Conservation (phyloP, 225 moss, liverwort and hornwort species). For the Ulota crispa region DNA sequence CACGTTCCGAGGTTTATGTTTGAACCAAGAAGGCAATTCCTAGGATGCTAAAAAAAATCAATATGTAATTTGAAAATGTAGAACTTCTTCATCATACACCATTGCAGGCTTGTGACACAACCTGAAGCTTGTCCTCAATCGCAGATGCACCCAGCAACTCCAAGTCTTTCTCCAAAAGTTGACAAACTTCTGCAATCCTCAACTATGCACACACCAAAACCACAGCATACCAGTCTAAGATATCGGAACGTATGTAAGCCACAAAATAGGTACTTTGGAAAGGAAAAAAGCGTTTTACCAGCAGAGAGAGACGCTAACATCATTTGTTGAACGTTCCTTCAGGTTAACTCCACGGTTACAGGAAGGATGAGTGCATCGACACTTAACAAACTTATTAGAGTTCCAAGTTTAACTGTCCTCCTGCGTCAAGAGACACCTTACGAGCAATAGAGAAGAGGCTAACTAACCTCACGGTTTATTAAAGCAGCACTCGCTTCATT, state of each 20-base stretch:
- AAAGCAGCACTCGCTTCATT: constrained; percentile 80
- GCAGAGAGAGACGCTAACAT: constrained; percentile 13
- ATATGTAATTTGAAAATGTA: neutral
- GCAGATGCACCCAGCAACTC: constrained; percentile 92
- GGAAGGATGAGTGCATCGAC: neutral
- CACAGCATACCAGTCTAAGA: constrained; percentile 15
- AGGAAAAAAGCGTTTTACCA: neutral
- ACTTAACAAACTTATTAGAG: neutral
- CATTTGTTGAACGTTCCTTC: neutral
- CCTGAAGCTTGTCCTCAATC: constrained; percentile 99
- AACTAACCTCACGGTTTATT: constrained; percentile 74
- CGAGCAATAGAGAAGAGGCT: constrained; percentile 14
- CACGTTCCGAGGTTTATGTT: neutral
- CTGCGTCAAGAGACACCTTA: neutral
- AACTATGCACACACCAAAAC: constrained; percentile 45
- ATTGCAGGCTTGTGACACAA: constrained; percentile 22
- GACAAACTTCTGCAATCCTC: constrained; percentile 78
- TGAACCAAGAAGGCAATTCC: constrained; percentile 2
- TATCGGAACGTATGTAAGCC: neutral
- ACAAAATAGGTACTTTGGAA: neutral
- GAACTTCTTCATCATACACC: neutral
- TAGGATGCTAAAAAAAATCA: neutral
- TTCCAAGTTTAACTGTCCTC: neutral
- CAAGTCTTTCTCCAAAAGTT: constrained; percentile 78
- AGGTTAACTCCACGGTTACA: neutral